phyloP scores from a whole-genome alignment of 176 grass and related monocot genomes.

The Echinochloa phyllopogon region DNA sequence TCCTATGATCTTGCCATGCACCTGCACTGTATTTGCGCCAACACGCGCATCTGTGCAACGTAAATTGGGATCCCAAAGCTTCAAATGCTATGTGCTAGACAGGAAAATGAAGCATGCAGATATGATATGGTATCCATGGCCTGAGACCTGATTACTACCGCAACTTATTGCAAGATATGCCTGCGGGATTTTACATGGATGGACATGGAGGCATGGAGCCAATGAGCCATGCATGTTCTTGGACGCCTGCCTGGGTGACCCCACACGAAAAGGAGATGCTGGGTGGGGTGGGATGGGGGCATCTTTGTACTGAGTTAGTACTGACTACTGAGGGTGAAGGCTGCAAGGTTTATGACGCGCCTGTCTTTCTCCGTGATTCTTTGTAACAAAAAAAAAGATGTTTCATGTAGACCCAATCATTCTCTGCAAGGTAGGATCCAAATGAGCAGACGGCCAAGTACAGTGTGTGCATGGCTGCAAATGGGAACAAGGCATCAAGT shows the following conservation, averaged over 20 bases:
- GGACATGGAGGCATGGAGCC: too few species aligned
- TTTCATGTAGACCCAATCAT: slow-evolving; percentile 33
- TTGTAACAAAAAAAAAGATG: background rate
- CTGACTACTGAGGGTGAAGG: background rate
- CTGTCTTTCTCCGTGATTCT: background rate
- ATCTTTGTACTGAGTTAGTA: slow-evolving; percentile 40
- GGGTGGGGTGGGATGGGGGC: background rate
- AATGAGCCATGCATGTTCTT: too few species aligned
- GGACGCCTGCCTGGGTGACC: background rate
- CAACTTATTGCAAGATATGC: background rate
- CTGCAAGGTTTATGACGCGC: background rate
- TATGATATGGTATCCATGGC: background rate
- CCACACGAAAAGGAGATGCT: slow-evolving; percentile 13
- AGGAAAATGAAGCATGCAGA: background rate
- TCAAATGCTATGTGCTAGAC: background rate
- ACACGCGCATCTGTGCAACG: background rate
- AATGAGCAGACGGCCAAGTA: slow-evolving; percentile 20
- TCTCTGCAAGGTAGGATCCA: slow-evolving; percentile 30
- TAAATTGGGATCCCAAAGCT: background rate
- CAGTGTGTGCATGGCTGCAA: slow-evolving; percentile 40
- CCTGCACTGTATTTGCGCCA: background rate
- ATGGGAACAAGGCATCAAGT: slow-evolving; percentile 38
- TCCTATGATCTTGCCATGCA: too few species aligned
- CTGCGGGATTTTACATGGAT: background rate
- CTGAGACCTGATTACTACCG: background rate